Conservation (phyloP, 2,329 filamentous ascomycete genomes). For the Aureobasidium sp. region DNA sequence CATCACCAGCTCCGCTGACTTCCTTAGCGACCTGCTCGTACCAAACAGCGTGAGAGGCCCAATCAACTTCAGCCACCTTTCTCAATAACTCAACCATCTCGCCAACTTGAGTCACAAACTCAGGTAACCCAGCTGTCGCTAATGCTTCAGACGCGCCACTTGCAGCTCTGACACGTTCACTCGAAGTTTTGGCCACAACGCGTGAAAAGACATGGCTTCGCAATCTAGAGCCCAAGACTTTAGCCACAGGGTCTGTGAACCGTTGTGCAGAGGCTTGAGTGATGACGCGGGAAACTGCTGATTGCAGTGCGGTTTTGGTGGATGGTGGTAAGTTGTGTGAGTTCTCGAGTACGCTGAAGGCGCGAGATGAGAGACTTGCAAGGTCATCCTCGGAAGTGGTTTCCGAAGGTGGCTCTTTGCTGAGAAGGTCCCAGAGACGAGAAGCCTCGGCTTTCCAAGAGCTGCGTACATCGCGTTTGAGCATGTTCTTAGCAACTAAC, state of each 20-base stretch:
- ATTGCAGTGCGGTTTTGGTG: slow-evolving; percentile 35
- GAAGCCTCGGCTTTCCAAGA: slow-evolving; percentile 68
- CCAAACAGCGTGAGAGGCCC: slow-evolving; percentile 58
- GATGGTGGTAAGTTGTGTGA: slow-evolving; percentile 40
- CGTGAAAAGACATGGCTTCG: slow-evolving; percentile 57
- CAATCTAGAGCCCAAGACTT: slow-evolving; percentile 59
- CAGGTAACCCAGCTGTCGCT: slow-evolving; percentile 59
- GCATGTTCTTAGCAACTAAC: slow-evolving; percentile 71
- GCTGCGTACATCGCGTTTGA: slow-evolving; percentile 69
- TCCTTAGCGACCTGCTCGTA: slow-evolving; percentile 54
- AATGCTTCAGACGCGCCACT: slow-evolving; percentile 62
- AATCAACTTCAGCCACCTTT: slow-evolving; percentile 57
- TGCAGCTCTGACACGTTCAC: slow-evolving; percentile 61
- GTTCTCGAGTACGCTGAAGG: slow-evolving; percentile 40
- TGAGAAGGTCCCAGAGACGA: slow-evolving; percentile 62
- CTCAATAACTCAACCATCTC: slow-evolving; percentile 61
- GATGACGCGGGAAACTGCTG: slow-evolving; percentile 41
- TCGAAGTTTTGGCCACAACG: slow-evolving; percentile 56
- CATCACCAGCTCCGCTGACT: not conserved
- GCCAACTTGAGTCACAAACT: slow-evolving; percentile 62
- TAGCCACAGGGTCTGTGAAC: slow-evolving; percentile 49
- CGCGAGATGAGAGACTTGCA: slow-evolving; percentile 30
- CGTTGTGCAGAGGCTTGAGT: slow-evolving; percentile 40
- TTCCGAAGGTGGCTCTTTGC: slow-evolving; percentile 24
- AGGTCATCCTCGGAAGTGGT: slow-evolving; percentile 10